phyloP scores from a whole-genome alignment of 345 rosid genomes.

The Melastoma malabathricum region DNA sequence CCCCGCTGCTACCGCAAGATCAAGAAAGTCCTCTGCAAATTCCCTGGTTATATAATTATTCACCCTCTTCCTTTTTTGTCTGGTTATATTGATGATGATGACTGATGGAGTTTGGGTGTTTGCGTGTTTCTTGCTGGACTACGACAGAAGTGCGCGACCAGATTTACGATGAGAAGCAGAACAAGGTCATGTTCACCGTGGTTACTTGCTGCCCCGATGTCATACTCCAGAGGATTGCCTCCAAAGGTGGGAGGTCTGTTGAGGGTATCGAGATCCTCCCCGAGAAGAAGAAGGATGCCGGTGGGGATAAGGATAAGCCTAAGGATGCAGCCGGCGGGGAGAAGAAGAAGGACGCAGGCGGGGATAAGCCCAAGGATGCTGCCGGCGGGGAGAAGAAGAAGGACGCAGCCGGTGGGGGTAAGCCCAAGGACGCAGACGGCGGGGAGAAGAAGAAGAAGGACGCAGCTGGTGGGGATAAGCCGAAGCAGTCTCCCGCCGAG shows the following conservation, averaged over 20 bases:
- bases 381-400: constrained; percentile 1
- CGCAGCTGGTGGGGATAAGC: neutral
- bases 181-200: constrained; percentile 16
- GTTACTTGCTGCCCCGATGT: constrained; percentile 24
- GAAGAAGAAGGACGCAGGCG: constrained; percentile 1
- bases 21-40: constrained; percentile 20
- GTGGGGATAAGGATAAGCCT: constrained; percentile 1
- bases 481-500: constrained; percentile 2
- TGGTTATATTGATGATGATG: neutral
- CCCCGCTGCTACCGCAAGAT: constrained; percentile 26
- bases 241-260: constrained; percentile 18
- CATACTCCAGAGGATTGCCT: constrained; percentile 11
- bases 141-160: constrained; percentile 14
- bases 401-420: neutral
- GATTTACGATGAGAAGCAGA: constrained; percentile 16
- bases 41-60: no score
- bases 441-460: constrained; percentile 9
- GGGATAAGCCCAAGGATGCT: neutral
- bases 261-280: constrained; percentile 13
- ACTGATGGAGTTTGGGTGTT: neutral
- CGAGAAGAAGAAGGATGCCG: constrained; percentile 5
- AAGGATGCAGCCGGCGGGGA: neutral
- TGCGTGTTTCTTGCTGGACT: neutral
- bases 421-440: neutral
- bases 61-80: constrained; percentile 36